phyloP scores from a whole-genome alignment of 345 rosid genomes.

The Conringia planisiliqua region DNA sequence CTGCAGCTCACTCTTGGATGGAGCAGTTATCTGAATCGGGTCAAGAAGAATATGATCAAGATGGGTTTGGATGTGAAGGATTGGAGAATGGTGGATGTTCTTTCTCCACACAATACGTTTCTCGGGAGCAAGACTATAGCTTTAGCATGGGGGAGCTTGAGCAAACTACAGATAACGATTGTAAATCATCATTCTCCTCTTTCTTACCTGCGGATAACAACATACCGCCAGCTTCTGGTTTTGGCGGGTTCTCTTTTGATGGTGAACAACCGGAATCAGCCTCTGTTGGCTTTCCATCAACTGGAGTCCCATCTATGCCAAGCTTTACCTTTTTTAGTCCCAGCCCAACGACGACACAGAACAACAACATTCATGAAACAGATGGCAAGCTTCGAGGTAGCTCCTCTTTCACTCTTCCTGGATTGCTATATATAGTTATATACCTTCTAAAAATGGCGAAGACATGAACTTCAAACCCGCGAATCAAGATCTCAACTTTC shows the following conservation, averaged over 20 bases:
- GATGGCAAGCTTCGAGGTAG: slow-evolving; percentile 44
- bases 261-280: slow-evolving; percentile 39
- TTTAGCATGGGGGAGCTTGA: slow-evolving; percentile 40
- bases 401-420: background rate
- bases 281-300: slow-evolving; percentile 29
- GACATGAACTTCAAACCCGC: background rate
- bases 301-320: slow-evolving; percentile 56
- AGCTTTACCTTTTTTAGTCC: slow-evolving; percentile 68
- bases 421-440: background rate
- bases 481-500: slow-evolving; percentile 1
- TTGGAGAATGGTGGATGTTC: slow-evolving; percentile 43
- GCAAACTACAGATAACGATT: slow-evolving; percentile 36
- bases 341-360: slow-evolving; percentile 19
- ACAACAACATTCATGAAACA: slow-evolving; percentile 24
- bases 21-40: slow-evolving; percentile 37
- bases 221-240: slow-evolving; percentile 4
- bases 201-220: slow-evolving; percentile 36
- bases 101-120: slow-evolving; percentile 37
- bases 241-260: slow-evolving; percentile 58
- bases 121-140: slow-evolving; percentile 56
- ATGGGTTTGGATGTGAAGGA: slow-evolving; percentile 34
- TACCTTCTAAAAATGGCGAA: background rate
- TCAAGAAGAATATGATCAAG: slow-evolving; percentile 35
- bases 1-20: slow-evolving; percentile 76
- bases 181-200: slow-evolving; percentile 60